These are phyloP conservation scores for Quercus bicolor DNA, from an alignment of 306 rosid species.

Conservation along the genomic window DNA sequence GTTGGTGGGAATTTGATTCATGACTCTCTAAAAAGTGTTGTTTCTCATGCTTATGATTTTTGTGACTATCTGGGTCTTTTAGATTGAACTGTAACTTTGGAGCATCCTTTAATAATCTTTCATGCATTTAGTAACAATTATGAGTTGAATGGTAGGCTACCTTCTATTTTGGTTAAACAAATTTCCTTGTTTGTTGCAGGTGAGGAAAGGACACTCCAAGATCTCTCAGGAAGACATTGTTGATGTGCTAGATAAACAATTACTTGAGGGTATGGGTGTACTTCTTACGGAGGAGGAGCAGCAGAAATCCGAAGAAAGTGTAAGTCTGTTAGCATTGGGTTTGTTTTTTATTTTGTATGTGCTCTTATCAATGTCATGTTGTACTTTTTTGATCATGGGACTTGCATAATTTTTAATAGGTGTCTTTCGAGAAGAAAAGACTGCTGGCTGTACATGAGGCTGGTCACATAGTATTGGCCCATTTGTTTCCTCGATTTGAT, in stretches of 20 bases:
- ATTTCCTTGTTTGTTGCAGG: conserved; percentile 47
- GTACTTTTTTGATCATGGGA: conserved; percentile 5
- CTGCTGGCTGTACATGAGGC: conserved; percentile 98
- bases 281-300: conserved; percentile 98
- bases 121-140: conserved; percentile 13
- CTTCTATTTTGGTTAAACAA: conserved; percentile 12
- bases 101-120: background rate
- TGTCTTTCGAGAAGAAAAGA: conserved; percentile 74
- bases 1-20: background rate
- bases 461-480: conserved; percentile 89
- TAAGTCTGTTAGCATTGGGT: conserved; percentile 30
- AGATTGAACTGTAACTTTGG: background rate
- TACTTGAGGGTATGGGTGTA: conserved; percentile 99
- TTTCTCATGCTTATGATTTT: background rate
- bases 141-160: background rate
- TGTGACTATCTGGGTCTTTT: background rate
- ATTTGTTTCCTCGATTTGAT: conserved; percentile 90
- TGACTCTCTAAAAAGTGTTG: background rate
- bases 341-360: background rate
- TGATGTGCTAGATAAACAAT: conserved; percentile 93
- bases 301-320: conserved; percentile 81
- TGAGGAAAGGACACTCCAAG: conserved; percentile 77
- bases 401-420: conserved; percentile 31
- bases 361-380: conserved; percentile 4
- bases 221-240: conserved; percentile 70